Evolutionary conservation across 169 alveolate species (phyloP).

Genomic region (Theileria annulata): DNA sequence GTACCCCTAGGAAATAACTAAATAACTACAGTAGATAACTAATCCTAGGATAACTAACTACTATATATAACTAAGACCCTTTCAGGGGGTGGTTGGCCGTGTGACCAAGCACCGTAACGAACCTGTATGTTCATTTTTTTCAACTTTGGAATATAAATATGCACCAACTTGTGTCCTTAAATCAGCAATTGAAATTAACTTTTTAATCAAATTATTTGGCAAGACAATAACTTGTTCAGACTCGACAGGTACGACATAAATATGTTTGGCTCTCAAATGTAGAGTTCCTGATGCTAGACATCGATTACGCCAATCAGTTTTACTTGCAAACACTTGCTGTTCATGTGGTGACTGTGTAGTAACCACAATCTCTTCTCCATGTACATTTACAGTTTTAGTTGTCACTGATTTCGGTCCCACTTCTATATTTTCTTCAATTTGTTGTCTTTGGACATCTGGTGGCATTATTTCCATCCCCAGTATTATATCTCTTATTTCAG

Average conservation of each 20-base stretch:
- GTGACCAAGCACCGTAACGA: neutral
- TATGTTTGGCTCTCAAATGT: slow-evolving; percentile 94
- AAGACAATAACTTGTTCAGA: slow-evolving; percentile 90
- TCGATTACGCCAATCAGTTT: slow-evolving; percentile 99
- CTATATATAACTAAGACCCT: neutral
- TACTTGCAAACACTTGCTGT: slow-evolving; percentile 93
- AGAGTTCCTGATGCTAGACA: slow-evolving; percentile 97
- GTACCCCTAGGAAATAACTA: no score
- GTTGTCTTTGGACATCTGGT: slow-evolving; percentile 93
- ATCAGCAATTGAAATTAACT: slow-evolving; percentile 96
- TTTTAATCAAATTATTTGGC: slow-evolving; percentile 96
- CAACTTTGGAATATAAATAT: slow-evolving; percentile 84
- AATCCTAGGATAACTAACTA: neutral
- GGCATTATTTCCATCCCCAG: slow-evolving; percentile 99
- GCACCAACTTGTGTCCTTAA: slow-evolving; percentile 97
- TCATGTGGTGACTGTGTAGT: slow-evolving; percentile 98
- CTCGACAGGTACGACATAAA: slow-evolving; percentile 86
- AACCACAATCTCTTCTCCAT: slow-evolving; percentile 96
- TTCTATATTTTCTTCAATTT: slow-evolving; percentile 89
- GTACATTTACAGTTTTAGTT: slow-evolving; percentile 94
- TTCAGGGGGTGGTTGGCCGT: neutral
- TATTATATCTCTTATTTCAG: slow-evolving; percentile 99
- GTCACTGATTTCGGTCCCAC: slow-evolving; percentile 84
- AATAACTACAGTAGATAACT: neutral
- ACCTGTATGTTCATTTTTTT: neutral